These are phyloP conservation scores for Pharus latifolius DNA, from an alignment of 176 grass and related monocot species.

Conservation along the genomic window DNA sequence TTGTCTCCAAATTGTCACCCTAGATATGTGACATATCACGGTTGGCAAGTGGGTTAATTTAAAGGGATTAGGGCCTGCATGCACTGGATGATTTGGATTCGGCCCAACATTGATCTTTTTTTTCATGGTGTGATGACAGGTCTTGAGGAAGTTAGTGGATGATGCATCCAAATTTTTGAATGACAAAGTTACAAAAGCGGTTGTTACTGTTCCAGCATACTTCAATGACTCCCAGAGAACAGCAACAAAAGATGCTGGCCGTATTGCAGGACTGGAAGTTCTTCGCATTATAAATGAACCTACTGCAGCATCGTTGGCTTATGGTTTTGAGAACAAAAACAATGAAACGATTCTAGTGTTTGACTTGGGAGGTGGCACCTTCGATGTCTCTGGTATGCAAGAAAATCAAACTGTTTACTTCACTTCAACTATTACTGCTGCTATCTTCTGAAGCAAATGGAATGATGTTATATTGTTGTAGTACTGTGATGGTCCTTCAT, in stretches of 20 bases:
- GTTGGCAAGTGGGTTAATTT: no score
- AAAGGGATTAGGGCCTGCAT: no score
- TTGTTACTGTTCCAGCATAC: conserved; percentile 93
- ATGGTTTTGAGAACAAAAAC: conserved; percentile 99
- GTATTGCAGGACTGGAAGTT: conserved; percentile 97
- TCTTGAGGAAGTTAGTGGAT: conserved; percentile 88
- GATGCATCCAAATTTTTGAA: conserved; percentile 98
- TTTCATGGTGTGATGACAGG: no score
- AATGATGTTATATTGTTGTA: neutral
- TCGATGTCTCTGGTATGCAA: conserved; percentile 91
- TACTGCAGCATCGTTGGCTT: conserved; percentile 93
- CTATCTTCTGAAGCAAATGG: neutral
- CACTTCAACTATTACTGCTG: neutral
- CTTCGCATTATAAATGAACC: conserved; percentile 99
- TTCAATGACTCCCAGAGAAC: conserved; percentile 99
- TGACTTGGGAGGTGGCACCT: conserved; percentile 94
- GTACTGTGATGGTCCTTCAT: neutral
- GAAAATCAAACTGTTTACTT: neutral
- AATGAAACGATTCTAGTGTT: conserved; percentile 98
- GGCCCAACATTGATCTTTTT: no score
- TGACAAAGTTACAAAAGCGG: conserved; percentile 97
- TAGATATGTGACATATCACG: no score
- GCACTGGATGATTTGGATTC: no score
- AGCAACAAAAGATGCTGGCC: conserved; percentile 96
- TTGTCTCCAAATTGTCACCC: no score